Evolutionary conservation across 2,329 filamentous ascomycete species (phyloP), one percentile per base, ranked within the genome.

Genomic region (Alternaria ventricosa): DNA sequence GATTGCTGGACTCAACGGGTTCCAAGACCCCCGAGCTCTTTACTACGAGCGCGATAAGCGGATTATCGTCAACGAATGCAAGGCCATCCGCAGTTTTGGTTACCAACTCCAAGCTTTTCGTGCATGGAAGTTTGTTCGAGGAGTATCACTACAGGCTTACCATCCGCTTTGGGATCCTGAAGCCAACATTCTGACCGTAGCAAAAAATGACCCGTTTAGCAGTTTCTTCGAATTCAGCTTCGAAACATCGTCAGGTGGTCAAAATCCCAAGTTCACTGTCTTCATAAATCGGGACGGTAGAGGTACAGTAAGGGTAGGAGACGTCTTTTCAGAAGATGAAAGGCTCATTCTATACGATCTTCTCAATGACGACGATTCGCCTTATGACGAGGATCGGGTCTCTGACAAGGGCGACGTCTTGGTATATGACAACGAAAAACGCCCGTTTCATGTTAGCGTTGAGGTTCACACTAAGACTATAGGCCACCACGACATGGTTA

Each of bases 141-240:
- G 33, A 41, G 5, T 5, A 41, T 9, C 15, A 41, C 15, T 4
- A 41, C 15, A 10, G 9, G 36, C 9, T 41, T 41, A 41, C n/a
- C 25, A 20, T 7, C 15, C 46, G n/a, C 11, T 18, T 12, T 49
- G 23, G 46, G 25, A 49, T 7, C 5, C 25, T 12, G 10, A 18
- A 20, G 9, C 23, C 9, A 49, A 28, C n/a, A 4, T 49, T 18
- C 25, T 20, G 28, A 49, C 46, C 5, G 3, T 27, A 4, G 7
- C 2, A 12, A 0, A 1, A 3, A 0, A 10, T 15, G 22, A 13
- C 4, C 13, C 11, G 22, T 28, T 18, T 28, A 3, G 5, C 10
- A 27, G 12, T 6, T 1, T 49, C 7, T 18, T 28, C 7, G 25
- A 28, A 18, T 49, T 49, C 46, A 7, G 10, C 15, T 49, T 49